Percentiles rank a stretch among this genome's conserved stretches.
Evolutionary conservation across 2,329 filamentous ascomycete genomes (phyloP).

Genomic region (Neophaeococcomyces mojaviensis): DNA sequence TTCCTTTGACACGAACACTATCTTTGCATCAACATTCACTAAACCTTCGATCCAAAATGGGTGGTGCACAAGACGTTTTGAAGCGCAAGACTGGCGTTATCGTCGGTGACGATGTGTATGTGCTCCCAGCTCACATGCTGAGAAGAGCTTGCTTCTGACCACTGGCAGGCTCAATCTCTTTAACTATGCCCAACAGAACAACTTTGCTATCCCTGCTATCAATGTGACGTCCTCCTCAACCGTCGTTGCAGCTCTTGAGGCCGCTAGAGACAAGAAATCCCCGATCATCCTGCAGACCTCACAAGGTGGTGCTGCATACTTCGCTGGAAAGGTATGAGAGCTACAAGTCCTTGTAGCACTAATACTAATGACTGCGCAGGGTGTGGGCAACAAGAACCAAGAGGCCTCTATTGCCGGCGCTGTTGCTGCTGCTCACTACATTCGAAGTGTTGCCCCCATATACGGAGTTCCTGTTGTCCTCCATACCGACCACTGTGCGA

Average conservation of each 20-base stretch:
- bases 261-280: conserved; percentile 81
- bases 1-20: not conserved
- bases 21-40: not conserved
- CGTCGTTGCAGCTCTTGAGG: conserved; percentile 81
- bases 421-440: conserved; percentile 86
- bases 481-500: conserved; percentile 97
- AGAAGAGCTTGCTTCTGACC: not conserved
- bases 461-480: conserved; percentile 90
- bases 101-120: conserved; percentile 56
- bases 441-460: conserved; percentile 74
- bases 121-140: conserved; percentile 13
- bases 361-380: conserved; percentile 35
- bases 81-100: conserved; percentile 60
- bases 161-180: conserved; percentile 52
- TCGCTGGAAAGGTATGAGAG: conserved; percentile 66
- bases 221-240: conserved; percentile 93
- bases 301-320: conserved; percentile 89
- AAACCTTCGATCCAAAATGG: conserved; percentile 9
- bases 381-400: conserved; percentile 75
- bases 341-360: not conserved
- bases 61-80: conserved; percentile 47
- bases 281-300: conserved; percentile 91
- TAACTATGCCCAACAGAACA: conserved; percentile 78
- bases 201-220: conserved; percentile 82
- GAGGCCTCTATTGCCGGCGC: conserved; percentile 80